phyloP scores from a whole-genome alignment of 2,329 filamentous ascomycete species.

The Echinosphaeria canescens region DNA sequence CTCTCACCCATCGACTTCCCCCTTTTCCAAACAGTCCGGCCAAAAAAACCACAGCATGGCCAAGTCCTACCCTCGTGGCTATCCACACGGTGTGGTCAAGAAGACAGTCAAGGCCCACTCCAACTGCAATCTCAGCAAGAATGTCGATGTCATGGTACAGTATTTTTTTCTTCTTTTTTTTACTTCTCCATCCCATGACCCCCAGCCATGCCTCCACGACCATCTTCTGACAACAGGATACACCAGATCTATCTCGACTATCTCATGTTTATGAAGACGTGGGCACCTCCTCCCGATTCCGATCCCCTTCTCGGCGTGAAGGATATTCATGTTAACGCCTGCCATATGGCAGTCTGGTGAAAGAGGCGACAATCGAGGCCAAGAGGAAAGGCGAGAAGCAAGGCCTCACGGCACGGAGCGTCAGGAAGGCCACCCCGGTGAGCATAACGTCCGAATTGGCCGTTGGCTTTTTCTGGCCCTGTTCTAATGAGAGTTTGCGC shows the following conservation, averaged over 20 bases:
- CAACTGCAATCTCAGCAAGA: slow-evolving; percentile 59
- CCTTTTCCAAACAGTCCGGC: too few relatives aligned
- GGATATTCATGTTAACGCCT: too few relatives aligned
- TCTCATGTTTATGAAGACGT: slow-evolving; percentile 57
- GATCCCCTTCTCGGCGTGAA: too few relatives aligned
- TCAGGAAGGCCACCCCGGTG: slow-evolving; percentile 61
- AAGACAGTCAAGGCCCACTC: slow-evolving; percentile 83
- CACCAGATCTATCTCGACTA: slow-evolving; percentile 79
- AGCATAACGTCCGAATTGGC: slow-evolving; percentile 8
- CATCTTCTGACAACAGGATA: too few relatives aligned
- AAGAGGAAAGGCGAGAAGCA: slow-evolving; percentile 48
- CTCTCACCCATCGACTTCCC: too few relatives aligned
- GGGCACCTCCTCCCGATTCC: slow-evolving; percentile 5
- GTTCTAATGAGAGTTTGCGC: too few relatives aligned
- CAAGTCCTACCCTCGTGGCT: too few relatives aligned
- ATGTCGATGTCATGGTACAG: slow-evolving; percentile 71
- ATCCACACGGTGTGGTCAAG: slow-evolving; percentile 67
- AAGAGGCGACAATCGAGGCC: slow-evolving; percentile 57
- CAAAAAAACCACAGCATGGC: too few relatives aligned
- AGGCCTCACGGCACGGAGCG: slow-evolving; percentile 49
- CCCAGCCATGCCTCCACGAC: too few relatives aligned
- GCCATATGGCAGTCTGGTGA: slow-evolving; percentile 37
- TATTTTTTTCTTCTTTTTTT: too few relatives aligned
- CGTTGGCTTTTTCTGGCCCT: too few relatives aligned
- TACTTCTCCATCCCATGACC: too few relatives aligned